phyloP scores from a whole-genome alignment of 2,329 filamentous ascomycete species.

The Ascochyta viciae-villosae region DNA sequence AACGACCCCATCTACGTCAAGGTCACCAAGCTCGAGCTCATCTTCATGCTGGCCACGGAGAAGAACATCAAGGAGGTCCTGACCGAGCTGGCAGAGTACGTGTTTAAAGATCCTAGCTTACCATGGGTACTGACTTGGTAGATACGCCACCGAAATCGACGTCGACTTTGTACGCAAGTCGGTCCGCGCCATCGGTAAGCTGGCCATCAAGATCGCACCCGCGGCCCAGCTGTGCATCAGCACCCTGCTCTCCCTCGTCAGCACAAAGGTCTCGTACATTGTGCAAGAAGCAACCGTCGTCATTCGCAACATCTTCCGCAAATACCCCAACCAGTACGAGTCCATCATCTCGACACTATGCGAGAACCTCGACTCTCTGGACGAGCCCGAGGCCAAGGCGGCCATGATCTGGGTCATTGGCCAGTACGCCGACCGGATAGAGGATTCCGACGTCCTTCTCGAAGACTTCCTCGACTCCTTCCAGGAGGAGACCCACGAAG shows the following conservation, averaged over 20 bases:
- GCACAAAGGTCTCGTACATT: constrained; percentile 98
- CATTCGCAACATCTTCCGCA: constrained; percentile 98
- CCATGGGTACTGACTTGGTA: constrained; percentile 26
- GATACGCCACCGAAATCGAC: constrained; percentile 94
- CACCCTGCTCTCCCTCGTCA: constrained; percentile 87
- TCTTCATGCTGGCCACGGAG: constrained; percentile 97
- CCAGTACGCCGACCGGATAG: constrained; percentile 95
- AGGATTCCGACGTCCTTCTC: constrained; percentile 91
- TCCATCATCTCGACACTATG: constrained; percentile 95
- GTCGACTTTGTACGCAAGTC: constrained; percentile 99
- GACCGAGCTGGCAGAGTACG: constrained; percentile 87
- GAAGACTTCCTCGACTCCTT: constrained; percentile 97
- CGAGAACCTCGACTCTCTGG: constrained; percentile 93
- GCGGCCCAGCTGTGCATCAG: constrained; percentile 91
- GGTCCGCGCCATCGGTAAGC: constrained; percentile 94
- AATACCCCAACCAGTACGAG: constrained; percentile 98
- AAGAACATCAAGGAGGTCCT: constrained; percentile 95
- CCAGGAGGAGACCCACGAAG: constrained; percentile 91
- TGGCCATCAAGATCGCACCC: constrained; percentile 98
- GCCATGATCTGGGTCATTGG: constrained; percentile 99
- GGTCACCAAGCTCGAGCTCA: constrained; percentile 96
- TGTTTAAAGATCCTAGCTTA: constrained; percentile 1
- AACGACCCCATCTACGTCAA: constrained; percentile 99
- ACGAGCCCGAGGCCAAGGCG: constrained; percentile 97
- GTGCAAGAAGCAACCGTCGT: constrained; percentile 99